Evolutionary conservation across 2,329 filamentous ascomycete species (phyloP).

Genomic region (Trichophyton mentagrophytes): DNA sequence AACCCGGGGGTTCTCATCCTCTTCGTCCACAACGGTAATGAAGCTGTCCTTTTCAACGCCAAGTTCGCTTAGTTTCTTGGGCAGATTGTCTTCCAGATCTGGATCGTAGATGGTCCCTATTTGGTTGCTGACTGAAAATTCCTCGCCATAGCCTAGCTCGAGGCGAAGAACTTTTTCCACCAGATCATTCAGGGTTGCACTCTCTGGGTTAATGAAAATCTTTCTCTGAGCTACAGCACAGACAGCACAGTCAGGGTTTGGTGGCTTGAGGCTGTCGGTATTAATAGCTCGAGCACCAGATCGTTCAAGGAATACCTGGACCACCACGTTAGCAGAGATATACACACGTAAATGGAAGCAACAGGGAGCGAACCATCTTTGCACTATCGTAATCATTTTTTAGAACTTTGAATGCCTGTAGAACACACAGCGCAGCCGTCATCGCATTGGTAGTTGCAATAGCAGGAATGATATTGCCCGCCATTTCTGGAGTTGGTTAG

Average conservation of each 20-base stretch:
- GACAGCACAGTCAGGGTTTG: slow-evolving; percentile 71
- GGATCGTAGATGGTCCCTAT: slow-evolving; percentile 73
- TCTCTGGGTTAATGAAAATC: slow-evolving; percentile 53
- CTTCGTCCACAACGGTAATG: slow-evolving; percentile 70
- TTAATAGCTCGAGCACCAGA: slow-evolving; percentile 48
- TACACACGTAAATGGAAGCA: not conserved
- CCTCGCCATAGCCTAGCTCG: slow-evolving; percentile 65
- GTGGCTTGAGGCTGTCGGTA: slow-evolving; percentile 43
- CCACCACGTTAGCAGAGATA: not conserved
- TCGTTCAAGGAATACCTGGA: slow-evolving; percentile 64
- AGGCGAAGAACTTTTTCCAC: slow-evolving; percentile 60
- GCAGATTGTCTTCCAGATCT: slow-evolving; percentile 75
- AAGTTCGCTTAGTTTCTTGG: slow-evolving; percentile 65
- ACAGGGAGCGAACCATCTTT: slow-evolving; percentile 49
- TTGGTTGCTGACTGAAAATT: slow-evolving; percentile 65
- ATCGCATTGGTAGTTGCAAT: slow-evolving; percentile 98
- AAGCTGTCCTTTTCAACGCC: slow-evolving; percentile 62
- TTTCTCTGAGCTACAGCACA: slow-evolving; percentile 63
- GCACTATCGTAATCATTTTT: slow-evolving; percentile 56
- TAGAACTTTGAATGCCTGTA: slow-evolving; percentile 86
- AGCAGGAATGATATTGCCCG: slow-evolving; percentile 95
- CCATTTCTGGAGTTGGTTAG: slow-evolving; percentile 56
- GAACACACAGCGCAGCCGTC: slow-evolving; percentile 78
- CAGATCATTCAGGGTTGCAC: slow-evolving; percentile 65
- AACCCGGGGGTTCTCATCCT: slow-evolving; percentile 55